phyloP scores from a whole-genome alignment of 2,329 filamentous ascomycete species.

The Macrophomina pseudophaseolina region DNA sequence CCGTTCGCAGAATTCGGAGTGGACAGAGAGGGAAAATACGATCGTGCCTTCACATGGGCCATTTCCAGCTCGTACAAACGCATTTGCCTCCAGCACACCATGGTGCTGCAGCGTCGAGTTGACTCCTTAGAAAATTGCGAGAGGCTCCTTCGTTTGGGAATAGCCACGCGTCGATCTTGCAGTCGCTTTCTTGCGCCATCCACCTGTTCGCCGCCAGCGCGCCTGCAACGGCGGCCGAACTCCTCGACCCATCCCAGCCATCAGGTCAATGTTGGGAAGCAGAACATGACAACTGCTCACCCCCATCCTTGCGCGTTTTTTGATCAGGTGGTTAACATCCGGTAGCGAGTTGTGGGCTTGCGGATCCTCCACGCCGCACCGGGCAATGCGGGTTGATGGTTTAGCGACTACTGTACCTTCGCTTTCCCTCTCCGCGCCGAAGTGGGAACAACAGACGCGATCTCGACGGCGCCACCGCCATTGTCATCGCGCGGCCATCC shows the following conservation, averaged over 20 bases:
- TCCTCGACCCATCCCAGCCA: background rate
- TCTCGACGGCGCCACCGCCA: background rate
- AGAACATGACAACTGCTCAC: background rate
- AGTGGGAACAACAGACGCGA: background rate
- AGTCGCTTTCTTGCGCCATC: background rate
- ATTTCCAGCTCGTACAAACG: background rate
- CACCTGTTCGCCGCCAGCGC: background rate
- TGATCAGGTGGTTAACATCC: background rate
- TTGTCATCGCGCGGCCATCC: background rate
- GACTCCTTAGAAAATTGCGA: background rate
- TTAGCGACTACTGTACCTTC: background rate
- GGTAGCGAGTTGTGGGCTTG: conserved; percentile 4
- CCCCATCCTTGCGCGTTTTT: background rate
- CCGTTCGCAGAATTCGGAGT: background rate
- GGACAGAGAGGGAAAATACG: background rate
- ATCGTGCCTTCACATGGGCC: background rate
- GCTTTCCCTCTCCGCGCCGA: background rate
- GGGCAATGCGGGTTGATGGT: background rate
- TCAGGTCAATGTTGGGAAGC: background rate
- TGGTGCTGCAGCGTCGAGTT: background rate
- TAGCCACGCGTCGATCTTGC: background rate
- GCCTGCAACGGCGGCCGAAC: background rate
- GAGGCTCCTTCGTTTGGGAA: background rate
- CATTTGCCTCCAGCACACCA: background rate
- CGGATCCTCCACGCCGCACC: conserved; percentile 8